Evolutionary conservation across 169 alveolate species (phyloP).

Genomic region (Perkinsus chesapeaki): DNA sequence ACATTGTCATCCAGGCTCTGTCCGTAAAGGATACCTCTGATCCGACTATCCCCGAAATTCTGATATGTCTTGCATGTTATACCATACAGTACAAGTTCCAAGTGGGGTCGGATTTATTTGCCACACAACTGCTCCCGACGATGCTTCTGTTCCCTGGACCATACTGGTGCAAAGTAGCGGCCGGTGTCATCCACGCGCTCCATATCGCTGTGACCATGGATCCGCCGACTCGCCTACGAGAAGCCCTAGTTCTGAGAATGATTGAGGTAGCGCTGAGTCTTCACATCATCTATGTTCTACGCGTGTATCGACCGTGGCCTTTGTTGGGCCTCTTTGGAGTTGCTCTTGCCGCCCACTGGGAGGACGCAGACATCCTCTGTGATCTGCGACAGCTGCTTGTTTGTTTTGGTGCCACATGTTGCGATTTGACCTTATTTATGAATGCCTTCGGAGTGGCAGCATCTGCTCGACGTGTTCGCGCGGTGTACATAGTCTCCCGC

Average conservation of each 20-base stretch:
- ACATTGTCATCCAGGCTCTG: background rate
- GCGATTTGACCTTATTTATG: background rate
- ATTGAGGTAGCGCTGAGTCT: background rate
- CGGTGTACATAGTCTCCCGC: background rate
- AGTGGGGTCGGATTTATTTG: background rate
- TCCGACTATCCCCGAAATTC: background rate
- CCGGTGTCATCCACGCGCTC: background rate
- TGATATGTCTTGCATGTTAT: background rate
- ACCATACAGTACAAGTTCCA: background rate
- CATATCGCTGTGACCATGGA: background rate
- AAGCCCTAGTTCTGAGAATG: background rate
- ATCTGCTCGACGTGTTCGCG: background rate
- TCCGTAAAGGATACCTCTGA: background rate
- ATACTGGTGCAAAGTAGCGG: background rate
- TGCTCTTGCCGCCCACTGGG: background rate
- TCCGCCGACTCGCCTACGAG: background rate
- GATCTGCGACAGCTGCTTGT: background rate
- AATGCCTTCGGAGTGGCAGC: background rate
- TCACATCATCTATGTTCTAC: background rate
- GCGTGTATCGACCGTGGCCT: background rate
- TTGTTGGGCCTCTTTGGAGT: background rate
- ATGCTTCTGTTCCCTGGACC: background rate
- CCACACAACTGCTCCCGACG: background rate
- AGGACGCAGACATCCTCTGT: background rate
- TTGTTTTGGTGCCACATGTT: background rate